Evolutionary conservation across 805 yeast genomes (phyloP).

Genomic region (Candida koratica): DNA sequence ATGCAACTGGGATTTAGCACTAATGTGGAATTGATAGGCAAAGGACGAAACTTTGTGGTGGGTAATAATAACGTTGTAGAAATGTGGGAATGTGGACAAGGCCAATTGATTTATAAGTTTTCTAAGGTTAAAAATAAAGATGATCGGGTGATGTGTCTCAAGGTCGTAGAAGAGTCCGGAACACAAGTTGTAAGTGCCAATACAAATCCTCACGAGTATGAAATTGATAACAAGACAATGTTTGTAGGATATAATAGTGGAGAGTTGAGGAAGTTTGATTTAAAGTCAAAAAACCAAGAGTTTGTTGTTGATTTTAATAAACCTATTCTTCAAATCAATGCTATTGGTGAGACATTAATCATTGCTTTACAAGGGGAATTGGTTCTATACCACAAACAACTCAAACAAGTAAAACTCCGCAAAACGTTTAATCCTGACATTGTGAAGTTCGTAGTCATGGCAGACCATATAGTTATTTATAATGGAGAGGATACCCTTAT

Average conservation of each 20-base stretch:
- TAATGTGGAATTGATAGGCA: conserved; percentile 47
- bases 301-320: conserved; percentile 5
- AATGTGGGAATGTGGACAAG: conserved; percentile 71
- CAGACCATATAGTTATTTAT: conserved; percentile 12
- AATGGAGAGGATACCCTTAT: conserved; percentile 28
- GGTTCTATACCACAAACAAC: neutral
- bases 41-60: conserved; percentile 65
- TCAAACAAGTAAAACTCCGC: conserved; percentile 1
- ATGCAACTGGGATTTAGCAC: conserved; percentile 41
- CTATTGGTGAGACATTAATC: conserved; percentile 13
- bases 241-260: conserved; percentile 44
- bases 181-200: neutral
- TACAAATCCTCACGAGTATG: conserved; percentile 36
- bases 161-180: conserved; percentile 2
- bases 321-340: conserved; percentile 16
- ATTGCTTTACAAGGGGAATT: conserved; percentile 18
- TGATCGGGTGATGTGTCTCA: conserved; percentile 19
- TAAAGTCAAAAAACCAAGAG: conserved; percentile 15
- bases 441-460: conserved; percentile 5
- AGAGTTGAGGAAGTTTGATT: conserved; percentile 20
- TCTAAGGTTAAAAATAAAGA: conserved; percentile 19
- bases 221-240: conserved; percentile 41
- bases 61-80: conserved; percentile 45
- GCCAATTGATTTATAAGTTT: conserved; percentile 37
- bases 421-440: conserved; percentile 10